Evolutionary conservation across 164 flowering plant genomes (phyloP).

Genomic region (Platanus orientalis): DNA sequence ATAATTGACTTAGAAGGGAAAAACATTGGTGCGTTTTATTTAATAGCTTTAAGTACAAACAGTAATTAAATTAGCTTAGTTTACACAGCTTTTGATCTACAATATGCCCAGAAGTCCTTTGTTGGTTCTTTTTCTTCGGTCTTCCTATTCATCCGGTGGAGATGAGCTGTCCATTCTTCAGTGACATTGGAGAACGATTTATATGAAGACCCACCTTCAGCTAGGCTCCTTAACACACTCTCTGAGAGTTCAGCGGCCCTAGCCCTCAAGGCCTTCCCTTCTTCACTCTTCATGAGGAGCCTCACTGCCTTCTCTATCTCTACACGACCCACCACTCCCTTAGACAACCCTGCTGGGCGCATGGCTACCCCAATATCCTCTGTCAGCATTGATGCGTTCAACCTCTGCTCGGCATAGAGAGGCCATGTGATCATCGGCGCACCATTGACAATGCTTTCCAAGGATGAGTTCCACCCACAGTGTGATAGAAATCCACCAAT

Average conservation of each 20-base stretch:
- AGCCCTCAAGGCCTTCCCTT: constrained; percentile 20
- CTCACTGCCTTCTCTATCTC: constrained; percentile 37
- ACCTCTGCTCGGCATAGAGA: constrained; percentile 39
- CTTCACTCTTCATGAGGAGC: constrained; percentile 27
- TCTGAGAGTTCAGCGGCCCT: constrained; percentile 21
- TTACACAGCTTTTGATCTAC: too few species aligned
- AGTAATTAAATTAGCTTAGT: too few species aligned
- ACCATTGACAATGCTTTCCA: constrained; percentile 38
- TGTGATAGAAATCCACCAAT: constrained; percentile 38
- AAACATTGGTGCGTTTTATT: too few species aligned
- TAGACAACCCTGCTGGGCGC: constrained; percentile 9
- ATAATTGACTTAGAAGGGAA: too few species aligned
- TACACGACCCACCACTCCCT: constrained; percentile 24
- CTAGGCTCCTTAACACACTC: constrained; percentile 18
- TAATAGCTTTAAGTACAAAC: too few species aligned
- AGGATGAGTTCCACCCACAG: constrained; percentile 51
- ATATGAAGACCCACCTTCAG: constrained; percentile 31
- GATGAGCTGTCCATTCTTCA: too few species aligned
- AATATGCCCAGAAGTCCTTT: too few species aligned
- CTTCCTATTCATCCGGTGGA: too few species aligned
- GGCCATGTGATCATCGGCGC: constrained; percentile 61
- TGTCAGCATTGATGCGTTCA: constrained; percentile 35
- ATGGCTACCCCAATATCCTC: constrained; percentile 38
- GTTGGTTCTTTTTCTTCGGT: too few species aligned
- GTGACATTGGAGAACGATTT: constrained; percentile 12